Evolutionary conservation across 495 filamentous ascomycete species (phyloP).

Genomic region (Oleoguttula mirabilis): DNA sequence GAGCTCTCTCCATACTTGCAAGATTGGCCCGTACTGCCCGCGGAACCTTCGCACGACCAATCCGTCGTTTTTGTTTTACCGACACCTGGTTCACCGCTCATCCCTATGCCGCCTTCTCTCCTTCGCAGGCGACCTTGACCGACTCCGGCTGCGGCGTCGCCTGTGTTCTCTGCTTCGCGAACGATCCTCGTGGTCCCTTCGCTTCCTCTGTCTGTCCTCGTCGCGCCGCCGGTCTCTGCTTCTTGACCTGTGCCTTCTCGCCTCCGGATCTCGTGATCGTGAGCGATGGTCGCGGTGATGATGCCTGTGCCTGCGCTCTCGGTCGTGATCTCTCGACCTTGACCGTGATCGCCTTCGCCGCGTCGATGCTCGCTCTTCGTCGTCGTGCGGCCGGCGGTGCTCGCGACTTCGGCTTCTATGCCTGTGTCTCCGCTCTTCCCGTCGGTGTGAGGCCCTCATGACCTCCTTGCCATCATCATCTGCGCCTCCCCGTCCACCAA

Average conservation of each 20-base stretch:
- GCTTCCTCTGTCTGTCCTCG: too few species aligned
- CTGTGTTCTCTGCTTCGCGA: not conserved
- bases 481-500: conserved; percentile 2
- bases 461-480: conserved; percentile 8
- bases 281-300: not conserved
- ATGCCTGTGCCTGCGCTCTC: conserved; percentile 9
- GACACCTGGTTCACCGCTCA: not conserved
- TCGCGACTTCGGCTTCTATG: not conserved
- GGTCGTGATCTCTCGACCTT: conserved; percentile 10
- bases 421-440: not conserved
- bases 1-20: too few species aligned
- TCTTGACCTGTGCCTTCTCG: conserved; percentile 2
- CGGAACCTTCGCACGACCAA: too few species aligned
- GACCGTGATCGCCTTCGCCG: conserved; percentile 13
- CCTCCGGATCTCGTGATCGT: conserved; percentile 5
- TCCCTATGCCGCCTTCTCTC: not conserved
- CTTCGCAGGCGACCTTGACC: conserved; percentile 7
- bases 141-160: not conserved
- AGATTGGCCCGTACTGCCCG: too few species aligned
- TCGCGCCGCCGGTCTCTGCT: conserved; percentile 4
- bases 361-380: not conserved
- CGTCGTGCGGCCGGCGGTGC: too few species aligned
- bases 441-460: too few species aligned
- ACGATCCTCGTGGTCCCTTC: not conserved
- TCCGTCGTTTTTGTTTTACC: too few species aligned